Percentiles rank a stretch among this genome's conserved stretches.
phyloP scores from a whole-genome alignment of 208 protist species.

The Trypanosoma scelopori region DNA sequence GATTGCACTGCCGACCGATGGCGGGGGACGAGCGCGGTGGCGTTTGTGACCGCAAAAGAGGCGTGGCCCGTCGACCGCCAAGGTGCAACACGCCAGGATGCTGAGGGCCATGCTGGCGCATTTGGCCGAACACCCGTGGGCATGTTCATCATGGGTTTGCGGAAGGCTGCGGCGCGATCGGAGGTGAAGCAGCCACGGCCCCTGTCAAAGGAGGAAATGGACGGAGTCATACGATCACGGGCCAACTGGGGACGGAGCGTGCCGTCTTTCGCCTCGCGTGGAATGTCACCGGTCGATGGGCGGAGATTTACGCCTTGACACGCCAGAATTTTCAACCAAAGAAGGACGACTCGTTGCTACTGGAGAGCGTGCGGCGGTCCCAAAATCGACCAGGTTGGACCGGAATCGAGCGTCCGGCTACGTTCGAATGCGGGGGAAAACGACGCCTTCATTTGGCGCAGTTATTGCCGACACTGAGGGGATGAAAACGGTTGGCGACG shows the following conservation, averaged over 20 bases:
- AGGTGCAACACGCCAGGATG: constrained; percentile 6
- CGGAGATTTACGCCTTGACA: background rate
- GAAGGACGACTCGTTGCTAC: background rate
- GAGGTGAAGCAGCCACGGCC: constrained; percentile 8
- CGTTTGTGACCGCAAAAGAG: constrained; percentile 10
- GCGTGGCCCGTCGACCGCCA: background rate
- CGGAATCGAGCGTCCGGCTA: background rate
- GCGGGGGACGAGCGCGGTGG: constrained; percentile 1
- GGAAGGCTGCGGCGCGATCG: constrained; percentile 6
- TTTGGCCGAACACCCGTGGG: constrained; percentile 2
- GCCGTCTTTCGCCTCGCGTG: constrained; percentile 3
- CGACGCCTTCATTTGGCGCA: background rate
- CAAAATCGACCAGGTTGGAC: background rate
- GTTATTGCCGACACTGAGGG: background rate
- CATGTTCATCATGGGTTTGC: constrained; percentile 7
- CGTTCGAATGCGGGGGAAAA: background rate
- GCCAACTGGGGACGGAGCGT: constrained; percentile 2
- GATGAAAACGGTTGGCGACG: background rate
- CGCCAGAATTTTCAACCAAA: background rate
- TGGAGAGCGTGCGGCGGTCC: background rate
- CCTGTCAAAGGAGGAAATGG: constrained; percentile 6
- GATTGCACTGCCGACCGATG: background rate
- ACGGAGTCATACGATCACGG: background rate
- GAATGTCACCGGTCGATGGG: constrained; percentile 9
- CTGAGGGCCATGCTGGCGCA: constrained; percentile 8